Evolutionary conservation across 1,284 basidiomycete genomes (phyloP).

Genomic region (Fomes fomentarius): DNA sequence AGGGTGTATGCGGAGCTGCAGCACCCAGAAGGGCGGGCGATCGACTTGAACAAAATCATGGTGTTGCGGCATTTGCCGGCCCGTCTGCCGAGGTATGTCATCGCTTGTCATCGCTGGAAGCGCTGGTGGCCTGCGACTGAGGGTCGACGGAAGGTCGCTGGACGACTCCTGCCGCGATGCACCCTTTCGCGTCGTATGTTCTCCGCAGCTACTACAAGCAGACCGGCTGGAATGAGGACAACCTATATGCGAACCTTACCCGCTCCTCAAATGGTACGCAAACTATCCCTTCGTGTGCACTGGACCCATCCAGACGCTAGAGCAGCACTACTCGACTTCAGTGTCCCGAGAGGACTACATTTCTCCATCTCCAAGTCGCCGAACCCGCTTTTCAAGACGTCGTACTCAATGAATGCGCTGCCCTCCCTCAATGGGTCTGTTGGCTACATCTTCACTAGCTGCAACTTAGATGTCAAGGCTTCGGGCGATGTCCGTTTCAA

Average conservation of each 20-base stretch:
- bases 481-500: slow-evolving; percentile 83
- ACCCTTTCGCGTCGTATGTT: slow-evolving; percentile 87
- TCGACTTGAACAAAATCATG: not conserved
- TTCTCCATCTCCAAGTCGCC: slow-evolving; percentile 89
- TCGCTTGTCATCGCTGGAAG: not conserved
- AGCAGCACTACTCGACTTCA: slow-evolving; percentile 84
- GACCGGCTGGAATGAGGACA: slow-evolving; percentile 97
- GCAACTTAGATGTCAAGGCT: slow-evolving; percentile 72
- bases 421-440: slow-evolving; percentile 92
- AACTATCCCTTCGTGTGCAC: slow-evolving; percentile 21
- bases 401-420: slow-evolving; percentile 90
- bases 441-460: slow-evolving; percentile 92
- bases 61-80: slow-evolving; percentile 13
- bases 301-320: slow-evolving; percentile 11
- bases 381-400: slow-evolving; percentile 87
- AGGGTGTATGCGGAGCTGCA: not conserved
- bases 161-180: slow-evolving; percentile 48
- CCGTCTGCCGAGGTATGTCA: slow-evolving; percentile 1
- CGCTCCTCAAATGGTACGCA: slow-evolving; percentile 82
- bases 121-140: too few species aligned
- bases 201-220: slow-evolving; percentile 87
- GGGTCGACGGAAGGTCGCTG: too few species aligned
- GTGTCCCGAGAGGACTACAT: slow-evolving; percentile 77
- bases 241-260: slow-evolving; percentile 89
- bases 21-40: not conserved